Conservation (phyloP, 257 asterid species). For the Solanum bulbocastanum region DNA sequence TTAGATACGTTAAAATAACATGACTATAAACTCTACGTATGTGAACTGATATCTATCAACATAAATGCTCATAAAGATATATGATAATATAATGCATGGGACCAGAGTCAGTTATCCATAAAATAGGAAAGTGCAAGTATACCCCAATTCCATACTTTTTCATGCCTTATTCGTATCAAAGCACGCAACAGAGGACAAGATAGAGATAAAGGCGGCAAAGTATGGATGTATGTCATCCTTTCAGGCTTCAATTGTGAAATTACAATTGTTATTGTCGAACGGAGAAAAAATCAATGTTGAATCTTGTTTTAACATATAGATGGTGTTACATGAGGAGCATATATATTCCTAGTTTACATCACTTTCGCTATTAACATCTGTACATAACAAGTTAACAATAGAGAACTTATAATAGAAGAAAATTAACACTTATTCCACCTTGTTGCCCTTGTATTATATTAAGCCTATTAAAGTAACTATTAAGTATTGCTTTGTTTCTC, state of each 20-base stretch:
- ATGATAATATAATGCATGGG: background rate
- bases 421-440: background rate
- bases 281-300: background rate
- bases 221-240: rapidly evolving
- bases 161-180: background rate
- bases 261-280: background rate
- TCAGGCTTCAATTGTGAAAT: background rate
- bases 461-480: background rate
- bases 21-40: background rate
- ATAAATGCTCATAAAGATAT: background rate
- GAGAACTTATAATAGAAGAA: background rate
- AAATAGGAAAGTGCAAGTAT: background rate
- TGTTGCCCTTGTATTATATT: background rate
- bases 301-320: background rate
- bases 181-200: background rate
- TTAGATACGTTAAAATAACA: background rate
- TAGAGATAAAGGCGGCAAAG: background rate
- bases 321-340: background rate
- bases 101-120: background rate
- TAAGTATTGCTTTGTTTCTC: background rate
- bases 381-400: background rate
- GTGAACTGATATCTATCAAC: background rate
- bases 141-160: background rate
- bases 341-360: background rate
- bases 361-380: background rate